phyloP scores from a whole-genome alignment of 2,329 filamentous ascomycete genomes.

The Didymella pinodella region DNA sequence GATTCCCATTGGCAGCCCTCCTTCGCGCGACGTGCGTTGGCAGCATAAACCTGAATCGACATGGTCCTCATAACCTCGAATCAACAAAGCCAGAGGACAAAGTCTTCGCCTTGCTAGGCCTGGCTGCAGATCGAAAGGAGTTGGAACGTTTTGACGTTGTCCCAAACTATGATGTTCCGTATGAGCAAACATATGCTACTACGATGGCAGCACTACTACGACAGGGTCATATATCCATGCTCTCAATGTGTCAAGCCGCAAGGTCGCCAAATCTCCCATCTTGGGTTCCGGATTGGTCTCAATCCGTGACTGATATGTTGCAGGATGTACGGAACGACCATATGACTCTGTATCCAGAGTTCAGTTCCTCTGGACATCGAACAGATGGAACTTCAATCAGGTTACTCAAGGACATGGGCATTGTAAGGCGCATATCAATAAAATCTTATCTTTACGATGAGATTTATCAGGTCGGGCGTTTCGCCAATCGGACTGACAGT shows the following conservation, averaged over 20 bases:
- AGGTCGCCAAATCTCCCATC: conserved; percentile 11
- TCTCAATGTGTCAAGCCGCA: conserved; percentile 21
- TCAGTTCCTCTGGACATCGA: conserved; percentile 10
- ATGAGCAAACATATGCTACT: conserved; percentile 12
- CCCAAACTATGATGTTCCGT: conserved; percentile 20
- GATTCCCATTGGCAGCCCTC: conserved; percentile 20
- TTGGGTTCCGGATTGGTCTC: conserved; percentile 27
- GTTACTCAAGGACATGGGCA: neutral
- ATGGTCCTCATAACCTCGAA: conserved; percentile 20
- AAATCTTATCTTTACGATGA: neutral
- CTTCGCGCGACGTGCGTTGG: conserved; percentile 26
- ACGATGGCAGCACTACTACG: conserved; percentile 22
- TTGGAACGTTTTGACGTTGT: conserved; percentile 12
- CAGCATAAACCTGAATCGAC: conserved; percentile 2
- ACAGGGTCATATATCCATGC: conserved; percentile 23
- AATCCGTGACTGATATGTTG: conserved; percentile 17
- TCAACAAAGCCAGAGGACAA: conserved; percentile 28
- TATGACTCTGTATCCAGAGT: conserved; percentile 17
- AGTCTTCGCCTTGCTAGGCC: conserved; percentile 26
- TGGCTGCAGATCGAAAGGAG: conserved; percentile 26
- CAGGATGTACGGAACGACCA: conserved; percentile 24
- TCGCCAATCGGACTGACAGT: neutral
- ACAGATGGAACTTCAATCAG: neutral
- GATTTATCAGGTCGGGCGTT: neutral
- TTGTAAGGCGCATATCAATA: neutral